Evolutionary conservation across 192 early-diverging fungal genomes (phyloP).

Genomic region (Podila epigama): DNA sequence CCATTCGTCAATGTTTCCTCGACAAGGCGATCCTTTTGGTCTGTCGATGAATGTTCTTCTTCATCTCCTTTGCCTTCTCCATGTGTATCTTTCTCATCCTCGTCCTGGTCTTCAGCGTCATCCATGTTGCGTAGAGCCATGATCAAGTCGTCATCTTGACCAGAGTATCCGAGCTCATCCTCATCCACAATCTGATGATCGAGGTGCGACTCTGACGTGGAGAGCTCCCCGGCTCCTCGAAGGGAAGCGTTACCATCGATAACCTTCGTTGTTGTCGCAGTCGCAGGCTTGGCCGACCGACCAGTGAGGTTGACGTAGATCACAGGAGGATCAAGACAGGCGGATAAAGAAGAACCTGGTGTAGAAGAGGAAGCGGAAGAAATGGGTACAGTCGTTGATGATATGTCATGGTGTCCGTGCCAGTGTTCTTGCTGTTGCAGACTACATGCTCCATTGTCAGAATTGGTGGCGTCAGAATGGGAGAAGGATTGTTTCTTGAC

Average conservation of each 20-base stretch:
- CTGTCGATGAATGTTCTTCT: not conserved
- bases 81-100: not conserved
- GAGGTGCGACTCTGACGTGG: not conserved
- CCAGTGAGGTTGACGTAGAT: slow-evolving; percentile 34
- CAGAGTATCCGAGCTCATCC: not conserved
- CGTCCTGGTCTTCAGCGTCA: not conserved
- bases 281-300: not conserved
- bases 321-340: slow-evolving; percentile 10
- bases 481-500: slow-evolving; percentile 14
- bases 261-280: not conserved
- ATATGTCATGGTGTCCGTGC: not conserved
- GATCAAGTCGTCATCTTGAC: slow-evolving; percentile 9
- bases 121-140: not conserved
- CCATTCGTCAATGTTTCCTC: too few relatives aligned
- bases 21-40: not conserved
- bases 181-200: not conserved
- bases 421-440: not conserved
- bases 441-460: not conserved
- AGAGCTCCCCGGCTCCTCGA: too few relatives aligned
- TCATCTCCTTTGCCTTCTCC: not conserved
- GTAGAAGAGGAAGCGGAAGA: too few relatives aligned
- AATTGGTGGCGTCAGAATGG: slow-evolving; percentile 31
- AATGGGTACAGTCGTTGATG: not conserved
- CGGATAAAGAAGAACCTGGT: not conserved
- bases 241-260: too few relatives aligned